phyloP scores from a whole-genome alignment of 1,284 basidiomycete species.

The Entoloma clypeatum region DNA sequence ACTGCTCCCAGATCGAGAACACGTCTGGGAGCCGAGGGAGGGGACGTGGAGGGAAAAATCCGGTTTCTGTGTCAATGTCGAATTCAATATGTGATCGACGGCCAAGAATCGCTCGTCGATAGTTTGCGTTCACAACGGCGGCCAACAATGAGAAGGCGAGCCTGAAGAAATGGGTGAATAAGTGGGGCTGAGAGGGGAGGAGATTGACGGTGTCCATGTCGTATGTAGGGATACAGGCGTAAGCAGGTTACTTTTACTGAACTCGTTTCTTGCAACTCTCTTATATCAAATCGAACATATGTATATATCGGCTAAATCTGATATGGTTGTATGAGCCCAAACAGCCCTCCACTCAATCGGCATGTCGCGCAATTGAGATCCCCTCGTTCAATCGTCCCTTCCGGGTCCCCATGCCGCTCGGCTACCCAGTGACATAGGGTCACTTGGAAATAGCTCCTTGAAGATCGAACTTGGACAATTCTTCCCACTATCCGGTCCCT shows the following conservation, averaged over 20 bases:
- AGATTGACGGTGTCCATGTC: constrained; percentile 33
- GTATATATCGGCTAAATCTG: constrained; percentile 21
- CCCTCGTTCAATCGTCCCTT: constrained; percentile 18
- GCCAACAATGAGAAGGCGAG: constrained; percentile 37
- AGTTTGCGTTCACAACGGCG: constrained; percentile 29
- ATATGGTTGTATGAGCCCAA: constrained; percentile 19
- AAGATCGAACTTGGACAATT: constrained; percentile 33
- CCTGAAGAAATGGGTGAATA: constrained; percentile 37
- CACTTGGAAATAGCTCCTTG: constrained; percentile 21
- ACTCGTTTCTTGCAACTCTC: constrained; percentile 12
- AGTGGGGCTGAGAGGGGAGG: constrained; percentile 40
- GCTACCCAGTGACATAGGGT: constrained; percentile 13
- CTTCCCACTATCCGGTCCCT: constrained; percentile 23
- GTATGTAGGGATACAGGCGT: constrained; percentile 5
- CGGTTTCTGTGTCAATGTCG: constrained; percentile 76
- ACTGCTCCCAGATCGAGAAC: constrained; percentile 75
- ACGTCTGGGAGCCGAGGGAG: constrained; percentile 53
- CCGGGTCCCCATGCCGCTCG: constrained; percentile 16
- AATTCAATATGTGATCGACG: constrained; percentile 45
- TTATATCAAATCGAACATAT: constrained; percentile 18
- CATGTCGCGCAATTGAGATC: constrained; percentile 16
- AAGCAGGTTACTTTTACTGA: constrained; percentile 5
- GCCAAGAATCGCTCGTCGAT: constrained; percentile 26
- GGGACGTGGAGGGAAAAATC: constrained; percentile 80
- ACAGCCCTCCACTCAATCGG: constrained; percentile 12